Percentiles rank a stretch among this genome's conserved stretches.
Conservation (phyloP, 1,284 basidiomycete species). For the Malassezia nana region DNA sequence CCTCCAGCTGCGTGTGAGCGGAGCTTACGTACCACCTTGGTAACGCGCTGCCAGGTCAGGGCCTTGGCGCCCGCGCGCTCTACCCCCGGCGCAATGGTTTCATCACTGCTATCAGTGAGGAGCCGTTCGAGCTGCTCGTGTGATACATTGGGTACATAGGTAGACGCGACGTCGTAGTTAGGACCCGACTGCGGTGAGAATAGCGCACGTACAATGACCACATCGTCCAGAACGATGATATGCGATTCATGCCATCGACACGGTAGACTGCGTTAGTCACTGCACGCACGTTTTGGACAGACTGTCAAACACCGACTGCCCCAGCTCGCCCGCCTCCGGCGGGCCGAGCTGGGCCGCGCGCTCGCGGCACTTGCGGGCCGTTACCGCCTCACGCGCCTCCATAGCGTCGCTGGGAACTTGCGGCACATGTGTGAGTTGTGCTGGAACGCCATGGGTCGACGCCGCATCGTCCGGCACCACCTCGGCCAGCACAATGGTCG, state of each 20-base stretch:
- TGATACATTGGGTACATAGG: constrained; percentile 31
- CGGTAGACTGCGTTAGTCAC: constrained; percentile 23
- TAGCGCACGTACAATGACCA: constrained; percentile 31
- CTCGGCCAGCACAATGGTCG: constrained; percentile 20
- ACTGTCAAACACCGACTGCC: constrained; percentile 39
- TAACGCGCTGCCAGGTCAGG: constrained; percentile 35
- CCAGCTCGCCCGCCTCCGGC: constrained; percentile 30
- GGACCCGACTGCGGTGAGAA: constrained; percentile 21
- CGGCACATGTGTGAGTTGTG: constrained; percentile 20
- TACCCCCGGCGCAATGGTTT: constrained; percentile 12
- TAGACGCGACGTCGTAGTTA: constrained; percentile 29
- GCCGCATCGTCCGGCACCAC: constrained; percentile 1
- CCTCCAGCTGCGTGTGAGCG: constrained; percentile 11
- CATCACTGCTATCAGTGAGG: constrained; percentile 5
- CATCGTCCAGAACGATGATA: constrained; percentile 47
- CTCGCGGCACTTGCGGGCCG: constrained; percentile 25
- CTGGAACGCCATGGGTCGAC: not conserved
- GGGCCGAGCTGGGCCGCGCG: constrained; percentile 26
- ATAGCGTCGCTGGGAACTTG: constrained; percentile 25
- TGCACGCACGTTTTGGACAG: constrained; percentile 44
- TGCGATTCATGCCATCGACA: constrained; percentile 44
- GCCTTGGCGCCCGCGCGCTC: constrained; percentile 33
- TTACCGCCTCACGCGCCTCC: constrained; percentile 27
- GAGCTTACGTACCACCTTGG: constrained; percentile 31
- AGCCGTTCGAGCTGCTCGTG: constrained; percentile 27